Percentiles rank a stretch among this genome's conserved stretches.
Evolutionary conservation across 805 yeast species (phyloP).

Genomic region (Pichia sporocuriosa): DNA sequence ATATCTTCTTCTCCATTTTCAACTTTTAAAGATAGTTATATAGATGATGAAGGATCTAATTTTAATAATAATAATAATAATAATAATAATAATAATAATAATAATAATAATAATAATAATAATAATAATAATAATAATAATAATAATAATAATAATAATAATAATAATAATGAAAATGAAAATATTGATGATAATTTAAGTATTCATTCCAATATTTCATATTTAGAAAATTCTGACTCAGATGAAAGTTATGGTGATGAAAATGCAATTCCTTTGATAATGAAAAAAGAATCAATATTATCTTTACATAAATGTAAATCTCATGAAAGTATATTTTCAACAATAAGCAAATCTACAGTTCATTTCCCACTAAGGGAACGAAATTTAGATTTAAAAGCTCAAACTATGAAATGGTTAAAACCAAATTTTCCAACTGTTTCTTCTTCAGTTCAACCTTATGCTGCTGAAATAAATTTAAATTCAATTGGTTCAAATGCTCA

Average conservation of each 20-base stretch:
- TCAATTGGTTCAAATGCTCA: slow-evolving; percentile 7
- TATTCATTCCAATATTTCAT: neutral
- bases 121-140: slow-evolving; percentile 12
- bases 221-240: slow-evolving; percentile 8
- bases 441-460: slow-evolving; percentile 7
- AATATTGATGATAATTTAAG: neutral
- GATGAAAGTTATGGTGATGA: slow-evolving; percentile 23
- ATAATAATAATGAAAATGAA: neutral
- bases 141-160: slow-evolving; percentile 10
- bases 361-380: slow-evolving; percentile 5
- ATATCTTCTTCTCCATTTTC: slow-evolving; percentile 19
- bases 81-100: neutral
- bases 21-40: slow-evolving; percentile 17
- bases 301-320: slow-evolving; percentile 19
- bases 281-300: slow-evolving; percentile 11
- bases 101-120: neutral
- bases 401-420: slow-evolving; percentile 29
- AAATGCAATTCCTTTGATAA: slow-evolving; percentile 19
- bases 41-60: slow-evolving; percentile 9
- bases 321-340: slow-evolving; percentile 26
- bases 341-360: neutral
- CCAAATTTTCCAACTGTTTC: slow-evolving; percentile 22
- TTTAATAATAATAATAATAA: neutral
- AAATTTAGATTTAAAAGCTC: slow-evolving; percentile 20
- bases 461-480: neutral